Evolutionary conservation across 371 early-diverging fungal species (phyloP).

Genomic region (Actinomortierella ambigua): DNA sequence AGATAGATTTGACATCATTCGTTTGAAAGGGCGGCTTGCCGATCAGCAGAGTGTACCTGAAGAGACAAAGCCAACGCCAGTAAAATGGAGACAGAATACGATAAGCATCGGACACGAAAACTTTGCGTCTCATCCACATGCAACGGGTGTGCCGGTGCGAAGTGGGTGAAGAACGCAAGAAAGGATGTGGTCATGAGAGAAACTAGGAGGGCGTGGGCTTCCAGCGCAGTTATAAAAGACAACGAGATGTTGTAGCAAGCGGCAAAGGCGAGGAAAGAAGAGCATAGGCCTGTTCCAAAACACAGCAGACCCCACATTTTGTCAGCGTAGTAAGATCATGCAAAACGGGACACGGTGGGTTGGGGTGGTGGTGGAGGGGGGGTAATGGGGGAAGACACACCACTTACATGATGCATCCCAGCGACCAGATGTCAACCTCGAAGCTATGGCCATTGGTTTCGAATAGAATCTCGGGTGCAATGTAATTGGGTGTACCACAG

Average conservation of each 20-base stretch:
- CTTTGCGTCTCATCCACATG: no score
- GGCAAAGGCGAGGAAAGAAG: no score
- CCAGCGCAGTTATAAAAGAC: no score
- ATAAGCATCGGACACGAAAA: not conserved
- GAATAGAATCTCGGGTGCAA: constrained; percentile 98
- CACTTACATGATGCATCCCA: constrained; percentile 92
- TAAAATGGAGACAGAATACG: not conserved
- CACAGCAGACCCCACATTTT: no score
- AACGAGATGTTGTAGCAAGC: no score
- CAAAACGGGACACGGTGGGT: not conserved
- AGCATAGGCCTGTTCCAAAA: no score
- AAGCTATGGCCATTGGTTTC: constrained; percentile 92
- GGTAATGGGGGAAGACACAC: not conserved
- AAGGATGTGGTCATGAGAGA: no score
- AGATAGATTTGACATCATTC: constrained; percentile 81
- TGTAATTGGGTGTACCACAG: constrained; percentile 99
- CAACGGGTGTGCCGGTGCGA: no score
- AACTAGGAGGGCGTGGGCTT: no score
- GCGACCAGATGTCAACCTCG: constrained; percentile 98
- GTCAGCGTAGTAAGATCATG: constrained; percentile 8
- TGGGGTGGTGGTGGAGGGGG: no score
- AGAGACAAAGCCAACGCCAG: not conserved
- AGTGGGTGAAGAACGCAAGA: no score
- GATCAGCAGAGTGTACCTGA: constrained; percentile 88
- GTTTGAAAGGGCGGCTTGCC: constrained; percentile 98